Evolutionary conservation across 768 basidiomycete genomes (phyloP), one percentile per base, ranked within the genome.

Genomic region (Termitomyces sp.): DNA sequence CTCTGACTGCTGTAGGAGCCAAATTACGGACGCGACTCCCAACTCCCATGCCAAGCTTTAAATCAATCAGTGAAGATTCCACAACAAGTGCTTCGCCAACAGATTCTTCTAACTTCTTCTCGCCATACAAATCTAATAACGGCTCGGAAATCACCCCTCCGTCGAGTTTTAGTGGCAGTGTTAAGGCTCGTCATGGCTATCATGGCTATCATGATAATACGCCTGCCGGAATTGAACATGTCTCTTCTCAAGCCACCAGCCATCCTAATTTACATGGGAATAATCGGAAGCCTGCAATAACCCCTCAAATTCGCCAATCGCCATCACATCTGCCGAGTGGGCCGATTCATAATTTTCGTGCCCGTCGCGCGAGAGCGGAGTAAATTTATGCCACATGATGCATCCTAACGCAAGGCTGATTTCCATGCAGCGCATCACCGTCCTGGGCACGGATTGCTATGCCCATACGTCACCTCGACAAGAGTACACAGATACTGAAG

Each of bases 71-170:
- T 39, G 59, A 55, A 20, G 67, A 70, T 42, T 74, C 72, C 32
- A 67, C 69, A 35, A 61, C 65, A 20, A 48, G 36, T 39, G 35
- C n/a, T n/a, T 71, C 54, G 65, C 70, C 44, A 53, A 73, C 73
- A 4, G 69, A 70, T n/a, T 36, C 39, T 48, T 68, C 73, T 50
- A 71, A 72, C 46, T 65, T 73, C 38, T 70, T 68, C 45, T 63
- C 74, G 20, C 69, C 70, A 24, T 24, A 33, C n/a, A 45, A 42
- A 33, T 56, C 64, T 46, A 73, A 71, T 44, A 55, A 64, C 11
- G 71, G 70, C 50, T 73, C 74, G 2, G 66, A 68, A n/a, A 71
- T 68, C 4, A 74, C 76, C 0, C 69, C 71, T 33, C 58, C 73
- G 3, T 73, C 73, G 24, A 76, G 71, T 59, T 61, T 67, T 39